Conservation (phyloP, 345 rosid species). For the Rhodamnia rubescens region DNA sequence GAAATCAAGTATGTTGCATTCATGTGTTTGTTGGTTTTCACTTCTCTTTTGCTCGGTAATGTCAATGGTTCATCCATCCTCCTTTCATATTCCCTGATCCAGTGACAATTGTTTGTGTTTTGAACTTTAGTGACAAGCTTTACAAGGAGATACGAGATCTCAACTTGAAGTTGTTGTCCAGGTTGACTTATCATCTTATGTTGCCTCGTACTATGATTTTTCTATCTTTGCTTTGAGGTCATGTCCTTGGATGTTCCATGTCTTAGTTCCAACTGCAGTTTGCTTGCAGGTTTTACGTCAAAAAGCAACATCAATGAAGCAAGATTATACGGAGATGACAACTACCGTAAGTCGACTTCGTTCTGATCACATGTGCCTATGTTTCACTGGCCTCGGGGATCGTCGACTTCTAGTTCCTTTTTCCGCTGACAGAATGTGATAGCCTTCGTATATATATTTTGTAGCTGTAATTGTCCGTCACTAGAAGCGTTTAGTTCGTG, state of each 20-base stretch:
- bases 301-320: constrained; percentile 96
- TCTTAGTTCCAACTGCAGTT: constrained; percentile 45
- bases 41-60: background rate
- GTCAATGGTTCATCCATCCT: background rate
- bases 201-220: background rate
- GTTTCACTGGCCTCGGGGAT: background rate
- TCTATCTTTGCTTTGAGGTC: background rate
- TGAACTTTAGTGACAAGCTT: constrained; percentile 76
- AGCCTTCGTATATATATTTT: background rate
- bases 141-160: constrained; percentile 96
- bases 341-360: constrained; percentile 47
- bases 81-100: background rate
- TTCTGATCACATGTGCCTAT: background rate
- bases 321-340: constrained; percentile 86
- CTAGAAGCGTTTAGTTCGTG: background rate
- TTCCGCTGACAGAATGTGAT: background rate
- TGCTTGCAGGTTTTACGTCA: constrained; percentile 86
- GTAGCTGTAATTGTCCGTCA: background rate
- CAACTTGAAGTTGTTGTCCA: constrained; percentile 97
- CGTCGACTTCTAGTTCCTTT: background rate
- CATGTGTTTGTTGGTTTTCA: background rate
- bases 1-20: background rate
- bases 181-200: constrained; percentile 35
- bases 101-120: background rate
- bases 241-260: constrained; percentile 2